phyloP scores from a whole-genome alignment of 1,284 basidiomycete genomes.

The Apiotrichum domesticum region DNA sequence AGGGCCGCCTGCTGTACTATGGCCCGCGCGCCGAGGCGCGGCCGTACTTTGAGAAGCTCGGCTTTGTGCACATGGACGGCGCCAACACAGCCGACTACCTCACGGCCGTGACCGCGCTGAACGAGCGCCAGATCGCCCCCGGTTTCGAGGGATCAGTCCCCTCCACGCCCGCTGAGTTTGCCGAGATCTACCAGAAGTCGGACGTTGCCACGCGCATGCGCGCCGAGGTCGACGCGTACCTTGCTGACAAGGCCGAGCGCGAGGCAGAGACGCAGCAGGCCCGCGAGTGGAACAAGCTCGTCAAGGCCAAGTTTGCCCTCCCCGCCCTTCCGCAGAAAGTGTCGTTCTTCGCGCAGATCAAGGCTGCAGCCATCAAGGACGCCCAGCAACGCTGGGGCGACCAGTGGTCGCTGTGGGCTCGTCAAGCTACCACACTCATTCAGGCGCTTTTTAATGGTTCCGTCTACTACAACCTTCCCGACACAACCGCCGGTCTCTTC shows the following conservation, averaged over 20 bases:
- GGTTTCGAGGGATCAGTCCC: slow-evolving; percentile 53
- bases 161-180: slow-evolving; percentile 53
- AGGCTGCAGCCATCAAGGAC: slow-evolving; percentile 34
- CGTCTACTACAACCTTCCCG: slow-evolving; percentile 61
- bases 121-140: slow-evolving; percentile 54
- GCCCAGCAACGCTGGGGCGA: slow-evolving; percentile 42
- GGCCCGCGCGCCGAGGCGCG: slow-evolving; percentile 66
- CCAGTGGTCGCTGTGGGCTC: slow-evolving; percentile 29
- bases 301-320: slow-evolving; percentile 23
- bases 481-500: slow-evolving; percentile 56
- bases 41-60: slow-evolving; percentile 70
- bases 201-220: slow-evolving; percentile 29
- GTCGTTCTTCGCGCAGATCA: slow-evolving; percentile 32
- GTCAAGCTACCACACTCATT: slow-evolving; percentile 31
- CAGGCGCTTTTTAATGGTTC: slow-evolving; percentile 55
- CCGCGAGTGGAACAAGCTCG: slow-evolving; percentile 16
- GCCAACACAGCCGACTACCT: slow-evolving; percentile 56
- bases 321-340: slow-evolving; percentile 21
- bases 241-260: slow-evolving; percentile 17
- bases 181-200: slow-evolving; percentile 26
- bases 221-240: slow-evolving; percentile 30
- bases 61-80: slow-evolving; percentile 54
- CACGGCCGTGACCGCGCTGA: slow-evolving; percentile 53
- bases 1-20: slow-evolving; percentile 74
- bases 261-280: slow-evolving; percentile 24